Conservation (phyloP, 371 early-diverging fungal genomes). For the Mortierella sp. region DNA sequence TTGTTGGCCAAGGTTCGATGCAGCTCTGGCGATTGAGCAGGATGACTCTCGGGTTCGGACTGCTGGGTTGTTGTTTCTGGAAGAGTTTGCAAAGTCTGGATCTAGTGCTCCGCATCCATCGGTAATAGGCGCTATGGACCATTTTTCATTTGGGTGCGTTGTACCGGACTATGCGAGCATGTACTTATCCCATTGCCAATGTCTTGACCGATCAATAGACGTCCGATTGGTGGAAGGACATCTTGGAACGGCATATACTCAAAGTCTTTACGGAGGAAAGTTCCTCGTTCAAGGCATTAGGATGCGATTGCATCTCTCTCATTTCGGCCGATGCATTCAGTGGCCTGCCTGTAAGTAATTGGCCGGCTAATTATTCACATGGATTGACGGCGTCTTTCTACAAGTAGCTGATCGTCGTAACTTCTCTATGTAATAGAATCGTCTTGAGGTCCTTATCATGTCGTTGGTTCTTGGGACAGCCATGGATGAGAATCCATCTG, state of each 20-base stretch:
- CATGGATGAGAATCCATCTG: constrained; percentile 66
- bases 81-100: constrained; percentile 42
- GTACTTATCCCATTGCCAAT: not conserved
- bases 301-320: constrained; percentile 75
- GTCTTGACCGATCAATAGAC: constrained; percentile 18
- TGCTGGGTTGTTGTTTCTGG: constrained; percentile 36
- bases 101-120: constrained; percentile 4
- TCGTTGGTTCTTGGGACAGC: constrained; percentile 67
- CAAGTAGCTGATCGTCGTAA: not conserved
- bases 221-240: constrained; percentile 64
- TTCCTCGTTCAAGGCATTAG: constrained; percentile 65
- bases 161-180: no score
- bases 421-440: constrained; percentile 48
- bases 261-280: constrained; percentile 59
- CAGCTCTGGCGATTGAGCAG: not conserved
- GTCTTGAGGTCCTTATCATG: constrained; percentile 62
- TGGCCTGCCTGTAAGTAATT: constrained; percentile 57
- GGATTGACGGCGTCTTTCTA: not conserved
- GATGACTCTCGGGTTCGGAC: constrained; percentile 32
- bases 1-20: constrained; percentile 35
- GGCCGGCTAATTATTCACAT: not conserved
- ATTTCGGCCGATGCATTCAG: constrained; percentile 64
- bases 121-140: constrained; percentile 13
- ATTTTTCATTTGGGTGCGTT: not conserved
- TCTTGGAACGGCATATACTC: constrained; percentile 65